Conservation (phyloP, 2,329 filamentous ascomycete genomes). For the Talaromyces sp. region DNA sequence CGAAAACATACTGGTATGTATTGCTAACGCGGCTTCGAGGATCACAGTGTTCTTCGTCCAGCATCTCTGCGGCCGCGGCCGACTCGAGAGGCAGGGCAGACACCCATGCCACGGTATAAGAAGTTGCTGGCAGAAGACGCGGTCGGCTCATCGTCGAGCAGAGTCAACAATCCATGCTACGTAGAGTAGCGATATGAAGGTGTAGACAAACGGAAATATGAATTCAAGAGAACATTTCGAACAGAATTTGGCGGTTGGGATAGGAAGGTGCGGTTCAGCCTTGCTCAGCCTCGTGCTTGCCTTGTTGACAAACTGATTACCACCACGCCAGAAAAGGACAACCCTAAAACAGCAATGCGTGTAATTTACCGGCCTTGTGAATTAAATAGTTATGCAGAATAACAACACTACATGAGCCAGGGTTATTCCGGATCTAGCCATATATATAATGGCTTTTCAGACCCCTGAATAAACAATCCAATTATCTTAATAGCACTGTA, state of each 20-base stretch:
- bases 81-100: constrained; percentile 10
- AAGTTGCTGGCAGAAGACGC: constrained; percentile 2
- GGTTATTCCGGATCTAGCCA: too few species aligned
- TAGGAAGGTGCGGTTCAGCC: not conserved
- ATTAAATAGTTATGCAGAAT: too few species aligned
- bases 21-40: not conserved
- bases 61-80: constrained; percentile 8
- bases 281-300: constrained; percentile 4
- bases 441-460: too few species aligned
- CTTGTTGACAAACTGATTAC: too few species aligned
- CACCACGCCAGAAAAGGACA: too few species aligned
- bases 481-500: too few species aligned
- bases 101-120: constrained; percentile 12
- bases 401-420: too few species aligned
- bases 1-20: constrained; percentile 9
- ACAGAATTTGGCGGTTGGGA: too few species aligned
- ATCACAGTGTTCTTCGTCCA: constrained; percentile 7
- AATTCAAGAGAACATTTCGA: not conserved
- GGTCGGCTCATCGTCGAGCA: constrained; percentile 6
- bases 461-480: too few species aligned
- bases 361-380: too few species aligned
- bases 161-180: constrained; percentile 3
- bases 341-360: too few species aligned
- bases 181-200: not conserved
- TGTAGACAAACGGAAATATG: not conserved